Evolutionary conservation across 768 basidiomycete species (phyloP).

Genomic region (Trametes cubensis): DNA sequence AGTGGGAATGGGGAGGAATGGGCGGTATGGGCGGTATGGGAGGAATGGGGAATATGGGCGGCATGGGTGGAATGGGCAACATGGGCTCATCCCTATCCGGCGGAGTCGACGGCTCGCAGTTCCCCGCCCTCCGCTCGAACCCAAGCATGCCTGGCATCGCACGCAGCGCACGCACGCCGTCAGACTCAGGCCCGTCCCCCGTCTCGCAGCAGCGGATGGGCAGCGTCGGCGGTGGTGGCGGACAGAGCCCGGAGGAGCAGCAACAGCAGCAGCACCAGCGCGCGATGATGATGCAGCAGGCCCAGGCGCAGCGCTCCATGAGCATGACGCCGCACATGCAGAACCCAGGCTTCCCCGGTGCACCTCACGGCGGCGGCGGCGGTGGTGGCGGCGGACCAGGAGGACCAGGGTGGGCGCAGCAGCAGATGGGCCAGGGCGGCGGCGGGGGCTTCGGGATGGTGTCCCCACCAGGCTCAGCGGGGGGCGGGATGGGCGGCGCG

Average conservation of each 20-base stretch:
- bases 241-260: conserved; percentile 41
- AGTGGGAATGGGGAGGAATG: conserved; percentile 6
- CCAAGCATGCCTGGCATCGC: conserved; percentile 73
- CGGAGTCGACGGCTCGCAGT: conserved; percentile 39
- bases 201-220: conserved; percentile 44
- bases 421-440: conserved; percentile 6
- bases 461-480: conserved; percentile 21
- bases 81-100: conserved; percentile 28
- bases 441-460: conserved; percentile 17
- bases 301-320: no score
- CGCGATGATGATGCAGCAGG: conserved; percentile 33
- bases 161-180: conserved; percentile 74
- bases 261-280: conserved; percentile 37
- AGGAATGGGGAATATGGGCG: no score
- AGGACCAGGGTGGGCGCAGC: conserved; percentile 36
- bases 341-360: conserved; percentile 4
- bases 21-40: background rate
- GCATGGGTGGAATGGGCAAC: conserved; percentile 16
- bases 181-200: conserved; percentile 56
- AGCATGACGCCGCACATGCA: conserved; percentile 34
- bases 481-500: conserved; percentile 13
- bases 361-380: conserved; percentile 34
- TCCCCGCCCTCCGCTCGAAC: conserved; percentile 59
- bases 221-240: conserved; percentile 45
- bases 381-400: conserved; percentile 29